Evolutionary conservation across 306 rosid genomes (phyloP), one percentile per base, ranked within the genome.

Genomic region (Citrullus colocynthis): DNA sequence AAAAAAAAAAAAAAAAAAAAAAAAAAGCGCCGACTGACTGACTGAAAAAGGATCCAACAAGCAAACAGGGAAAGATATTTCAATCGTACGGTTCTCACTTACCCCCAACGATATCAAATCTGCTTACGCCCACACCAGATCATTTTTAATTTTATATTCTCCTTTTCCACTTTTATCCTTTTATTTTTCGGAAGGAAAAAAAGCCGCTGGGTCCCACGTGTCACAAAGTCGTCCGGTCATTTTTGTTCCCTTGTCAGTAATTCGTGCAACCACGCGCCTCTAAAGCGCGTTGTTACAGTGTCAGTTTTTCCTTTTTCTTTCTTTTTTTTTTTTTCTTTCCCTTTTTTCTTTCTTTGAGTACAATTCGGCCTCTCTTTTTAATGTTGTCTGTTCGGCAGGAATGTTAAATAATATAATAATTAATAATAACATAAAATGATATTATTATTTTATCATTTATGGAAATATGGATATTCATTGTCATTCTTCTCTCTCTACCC

Each of bases 331-430:
- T 1, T 41, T 41, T 45, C 8, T 7, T 42, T 42, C 6, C 8
- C 6, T 6, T 36, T 3, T 3, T 36, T 4, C 39, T 36, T 45
- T 48, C 11, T 48, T 4, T 48, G 57, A 16, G 57, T 52, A 52
- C 57, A 52, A 52, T 6, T 52, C 57, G 9, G n/a, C 57, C 20
- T 60, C 66, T 32, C 69, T 63, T 63, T 63, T 63, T 63, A 63
- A 63, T 63, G 69, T 63, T 63, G 69, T 63, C 69, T 63, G 69
- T 32, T 63, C 44, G 69, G 69, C 69, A 32, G 21, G 69, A 63
- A 63, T 63, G 44, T 63, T 34, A 32, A 32, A 63, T 32, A 63
- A 55, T 55, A 59, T 59, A 59, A 30, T 61, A 61, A 61, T 61
- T 24, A 24, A 24, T 24, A 24, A 24, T 24, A 24, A 4, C 13